These are phyloP conservation scores for Plenodomus tracheiphilus DNA, from an alignment of 2,329 filamentous ascomycete species.

Conservation along the genomic window DNA sequence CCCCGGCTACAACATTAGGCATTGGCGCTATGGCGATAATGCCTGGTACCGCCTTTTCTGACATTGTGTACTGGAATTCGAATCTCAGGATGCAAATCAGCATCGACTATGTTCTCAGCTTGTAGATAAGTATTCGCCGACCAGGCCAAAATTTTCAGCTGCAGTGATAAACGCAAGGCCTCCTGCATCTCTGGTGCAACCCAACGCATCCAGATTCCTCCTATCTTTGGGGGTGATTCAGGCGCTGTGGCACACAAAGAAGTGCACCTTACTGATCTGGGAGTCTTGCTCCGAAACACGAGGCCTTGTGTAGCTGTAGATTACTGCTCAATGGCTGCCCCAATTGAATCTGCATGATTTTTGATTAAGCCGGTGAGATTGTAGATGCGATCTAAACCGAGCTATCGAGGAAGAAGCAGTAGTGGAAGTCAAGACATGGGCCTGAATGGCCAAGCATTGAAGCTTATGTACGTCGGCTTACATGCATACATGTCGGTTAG, in stretches of 20 bases:
- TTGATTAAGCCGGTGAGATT: neutral
- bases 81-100: neutral
- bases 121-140: neutral
- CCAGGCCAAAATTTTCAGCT: neutral
- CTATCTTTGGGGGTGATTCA: neutral
- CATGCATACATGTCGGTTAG: neutral
- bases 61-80: neutral
- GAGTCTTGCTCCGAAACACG: neutral
- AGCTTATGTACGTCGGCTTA: neutral
- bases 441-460: neutral
- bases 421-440: neutral
- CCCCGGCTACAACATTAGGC: constrained; percentile 5
- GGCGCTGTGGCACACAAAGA: neutral
- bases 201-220: neutral
- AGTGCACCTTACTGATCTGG: neutral
- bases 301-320: neutral
- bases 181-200: neutral
- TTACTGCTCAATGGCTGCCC: neutral
- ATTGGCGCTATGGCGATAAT: neutral
- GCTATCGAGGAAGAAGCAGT: neutral
- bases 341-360: neutral
- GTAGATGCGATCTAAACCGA: too few relatives aligned
- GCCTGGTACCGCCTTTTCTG: neutral
- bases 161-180: neutral
- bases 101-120: neutral